Base-by-base conservation (phyloP, 371 early-diverging fungal genomes). In the Mucor mucedo region DNA sequence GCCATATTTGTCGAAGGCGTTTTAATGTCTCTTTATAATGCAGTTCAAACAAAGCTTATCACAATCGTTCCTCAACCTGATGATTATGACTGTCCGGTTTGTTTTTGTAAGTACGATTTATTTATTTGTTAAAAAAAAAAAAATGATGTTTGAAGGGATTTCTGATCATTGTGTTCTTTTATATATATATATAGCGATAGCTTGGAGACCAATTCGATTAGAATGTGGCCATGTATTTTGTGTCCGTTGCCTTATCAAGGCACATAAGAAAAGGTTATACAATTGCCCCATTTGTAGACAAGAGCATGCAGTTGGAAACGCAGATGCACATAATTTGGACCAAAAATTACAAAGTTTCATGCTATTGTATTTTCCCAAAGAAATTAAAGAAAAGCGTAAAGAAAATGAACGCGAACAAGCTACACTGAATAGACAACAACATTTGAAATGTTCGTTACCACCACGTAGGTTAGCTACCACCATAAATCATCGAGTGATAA, bases 161-260 rank as follows among this genome's bases (percentile, higher is more conserved):
- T 21, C 21, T 21, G 21, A 21, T 21, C 21, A 21, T 21, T 6
- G 13, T 13, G 56, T 27, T 8, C 21, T 4, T 21, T 21, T 4
- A n/a, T n/a, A n/a, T 47, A 27, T 9, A 11, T 42, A 42, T 42
- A 3, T 63, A 75, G 75, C 62, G 40, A 61, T 92, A 52, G 80
- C 84, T 4, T 92, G 91, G 91, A 77, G 86, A 35, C 93, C 93
- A 9, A 87, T 92, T 55, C 87, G 91, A 2, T 70, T 92, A 16
- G 70, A 74, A 35, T 92, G 93, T 67, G 65, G 72, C 0, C 93
- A 92, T 63, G 78, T 89, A 7, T 92, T 89, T 60, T 92, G 93
- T 64, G 83, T 89, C 11, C 84, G 89, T 0, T 92, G 93, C 54
- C 54, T 91, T 35, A 80, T 92, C 58, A 88, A 90, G 57, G 89